Base-by-base conservation (phyloP, 306 rosid genomes). In the Geum urbanum region DNA sequence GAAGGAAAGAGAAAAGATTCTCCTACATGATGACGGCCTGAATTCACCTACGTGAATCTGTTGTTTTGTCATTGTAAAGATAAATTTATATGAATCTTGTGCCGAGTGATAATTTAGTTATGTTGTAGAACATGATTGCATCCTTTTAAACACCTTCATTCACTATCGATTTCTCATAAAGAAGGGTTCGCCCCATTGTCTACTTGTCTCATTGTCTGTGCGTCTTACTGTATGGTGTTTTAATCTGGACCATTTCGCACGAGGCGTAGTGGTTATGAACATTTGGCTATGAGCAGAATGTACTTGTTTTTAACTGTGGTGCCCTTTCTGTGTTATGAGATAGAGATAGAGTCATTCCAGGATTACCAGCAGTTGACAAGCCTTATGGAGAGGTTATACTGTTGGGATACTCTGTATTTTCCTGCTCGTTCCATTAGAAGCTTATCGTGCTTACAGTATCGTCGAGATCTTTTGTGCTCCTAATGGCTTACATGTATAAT, bases 51-150 rank as follows among this genome's bases (percentile, higher is more conserved):
- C 39, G 8, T 49, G 74, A 71, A 41, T 66, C 41, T 72, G 35
- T 6, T 69, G 32, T 71, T 47, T 18, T 50, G 54, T 69, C 49
- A 32, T 44, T 57, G 44, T 8, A 12, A 51, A 60, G 10, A 24
- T 54, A 39, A 43, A 52, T 22, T 40, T 5, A 20, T 45, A 27
- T 44, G 44, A 76, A 37, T 70, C 53, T 6, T 16, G 40, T 39
- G 61, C 15, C 61, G 14, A 10, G 22, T 47, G 41, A 64, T 55
- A 66, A 60, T 50, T 61, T 27, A 69, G 70, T 56, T 63, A 40
- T 59, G 12, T 7, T 24, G 35, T 35, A 10, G 41, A 60, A 8
- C 52, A 54, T 32, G 63, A 53, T 69, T 18, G 15, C 51, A 39
- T 16, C 22, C 46, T 50, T 50, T 20, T 35, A n/a, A 35, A 60